Percentiles rank a stretch among this genome's conserved stretches.
These are phyloP conservation scores for Coemansia sp. DNA, from an alignment of 192 early-diverging fungal species.

Conservation along the genomic window DNA sequence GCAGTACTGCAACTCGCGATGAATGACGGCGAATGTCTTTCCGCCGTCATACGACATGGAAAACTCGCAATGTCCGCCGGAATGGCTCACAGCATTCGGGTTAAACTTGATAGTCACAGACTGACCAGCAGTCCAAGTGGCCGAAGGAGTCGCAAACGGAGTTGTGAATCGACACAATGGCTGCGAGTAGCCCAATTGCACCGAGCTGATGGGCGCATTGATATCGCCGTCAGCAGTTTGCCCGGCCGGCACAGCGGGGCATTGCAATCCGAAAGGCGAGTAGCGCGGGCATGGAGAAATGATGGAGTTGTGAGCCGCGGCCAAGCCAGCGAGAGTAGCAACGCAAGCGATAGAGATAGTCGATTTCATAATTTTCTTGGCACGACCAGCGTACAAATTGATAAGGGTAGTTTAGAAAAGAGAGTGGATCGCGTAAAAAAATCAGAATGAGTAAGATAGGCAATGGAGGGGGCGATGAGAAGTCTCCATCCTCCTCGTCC, in stretches of 20 bases:
- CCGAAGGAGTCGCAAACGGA: slow-evolving; percentile 35
- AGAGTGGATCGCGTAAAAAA: not conserved
- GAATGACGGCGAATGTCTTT: slow-evolving; percentile 58
- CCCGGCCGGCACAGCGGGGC: slow-evolving; percentile 51
- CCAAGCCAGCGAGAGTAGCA: slow-evolving; percentile 4
- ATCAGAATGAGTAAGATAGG: not conserved
- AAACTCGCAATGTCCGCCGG: slow-evolving; percentile 60
- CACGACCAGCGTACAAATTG: slow-evolving; percentile 14
- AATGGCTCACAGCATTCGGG: slow-evolving; percentile 32
- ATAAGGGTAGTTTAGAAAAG: not conserved
- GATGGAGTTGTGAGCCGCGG: slow-evolving; percentile 24
- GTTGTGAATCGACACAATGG: slow-evolving; percentile 41
- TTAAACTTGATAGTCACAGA: slow-evolving; percentile 35
- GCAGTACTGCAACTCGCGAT: slow-evolving; percentile 42
- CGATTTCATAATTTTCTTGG: not conserved
- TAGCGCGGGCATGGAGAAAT: slow-evolving; percentile 39
- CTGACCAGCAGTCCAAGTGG: slow-evolving; percentile 42
- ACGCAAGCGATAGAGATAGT: slow-evolving; percentile 2
- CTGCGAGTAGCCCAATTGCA: slow-evolving; percentile 1
- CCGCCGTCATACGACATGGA: slow-evolving; percentile 57
- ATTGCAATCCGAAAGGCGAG: slow-evolving; percentile 31
- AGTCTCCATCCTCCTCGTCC: not conserved
- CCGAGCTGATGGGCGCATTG: slow-evolving; percentile 29
- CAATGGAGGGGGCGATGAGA: not conserved
- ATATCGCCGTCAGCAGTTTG: slow-evolving; percentile 43